Conservation (phyloP, 2,329 filamentous ascomycete genomes). For the Colletotrichum sp. region DNA sequence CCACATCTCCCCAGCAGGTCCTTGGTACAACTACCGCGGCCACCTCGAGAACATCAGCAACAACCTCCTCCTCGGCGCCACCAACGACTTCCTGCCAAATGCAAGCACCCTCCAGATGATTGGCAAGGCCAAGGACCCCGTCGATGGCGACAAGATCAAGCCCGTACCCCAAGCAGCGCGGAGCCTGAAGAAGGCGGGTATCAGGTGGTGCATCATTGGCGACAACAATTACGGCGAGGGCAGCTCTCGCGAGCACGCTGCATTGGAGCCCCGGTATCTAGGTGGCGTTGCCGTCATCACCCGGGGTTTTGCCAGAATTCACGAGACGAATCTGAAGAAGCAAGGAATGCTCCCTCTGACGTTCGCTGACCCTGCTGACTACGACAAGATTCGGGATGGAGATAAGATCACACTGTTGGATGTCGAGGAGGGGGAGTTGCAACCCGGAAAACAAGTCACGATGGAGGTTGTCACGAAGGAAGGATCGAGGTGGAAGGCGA, state of each 20-base stretch:
- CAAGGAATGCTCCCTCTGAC: constrained; percentile 64
- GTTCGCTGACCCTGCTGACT: constrained; percentile 75
- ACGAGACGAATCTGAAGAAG: constrained; percentile 95
- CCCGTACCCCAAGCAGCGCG: constrained; percentile 32
- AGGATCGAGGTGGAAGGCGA: constrained; percentile 30
- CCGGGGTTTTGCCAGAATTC: constrained; percentile 84
- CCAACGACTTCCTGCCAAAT: constrained; percentile 32
- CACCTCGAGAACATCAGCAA: constrained; percentile 43
- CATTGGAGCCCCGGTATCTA: constrained; percentile 83
- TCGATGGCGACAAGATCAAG: constrained; percentile 17
- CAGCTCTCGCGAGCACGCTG: constrained; percentile 85
- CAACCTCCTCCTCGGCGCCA: constrained; percentile 38
- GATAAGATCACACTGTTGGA: constrained; percentile 5
- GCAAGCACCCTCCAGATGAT: constrained; percentile 24
- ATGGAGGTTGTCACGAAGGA: constrained; percentile 31
- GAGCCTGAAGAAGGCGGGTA: constrained; percentile 22
- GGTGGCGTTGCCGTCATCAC: constrained; percentile 84
- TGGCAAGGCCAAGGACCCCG: constrained; percentile 31
- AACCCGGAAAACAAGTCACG: constrained; percentile 30
- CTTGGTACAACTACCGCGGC: constrained; percentile 42
- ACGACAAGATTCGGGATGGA: constrained; percentile 66
- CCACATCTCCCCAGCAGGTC: constrained; percentile 41
- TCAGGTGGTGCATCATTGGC: constrained; percentile 36
- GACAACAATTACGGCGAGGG: constrained; percentile 78
- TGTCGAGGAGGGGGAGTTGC: constrained; percentile 23